phyloP scores from a whole-genome alignment of 1,284 basidiomycete species.

The Gymnopus androsaceus region DNA sequence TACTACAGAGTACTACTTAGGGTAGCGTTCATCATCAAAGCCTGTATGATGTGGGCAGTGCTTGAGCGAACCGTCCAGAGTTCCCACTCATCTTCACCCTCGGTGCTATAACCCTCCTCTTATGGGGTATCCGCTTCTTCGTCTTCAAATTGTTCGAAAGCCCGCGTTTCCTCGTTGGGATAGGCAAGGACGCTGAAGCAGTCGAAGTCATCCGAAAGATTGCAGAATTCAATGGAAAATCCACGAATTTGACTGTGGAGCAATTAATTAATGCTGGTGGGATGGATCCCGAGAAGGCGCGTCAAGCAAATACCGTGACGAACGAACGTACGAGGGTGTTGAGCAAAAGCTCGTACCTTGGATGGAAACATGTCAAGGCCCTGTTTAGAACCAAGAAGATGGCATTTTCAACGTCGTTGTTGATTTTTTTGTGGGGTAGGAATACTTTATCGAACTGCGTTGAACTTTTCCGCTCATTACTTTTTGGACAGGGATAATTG shows the following conservation, averaged over 20 bases:
- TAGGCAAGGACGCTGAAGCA: conserved; percentile 71
- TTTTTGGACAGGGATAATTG: conserved; percentile 55
- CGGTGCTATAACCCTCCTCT: conserved; percentile 61
- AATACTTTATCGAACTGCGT: background rate
- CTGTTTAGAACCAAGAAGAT: conserved; percentile 64
- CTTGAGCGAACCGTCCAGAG: too few relatives aligned
- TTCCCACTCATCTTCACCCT: conserved; percentile 63
- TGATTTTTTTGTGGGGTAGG: conserved; percentile 61
- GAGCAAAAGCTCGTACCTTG: conserved; percentile 47
- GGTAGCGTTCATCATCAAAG: too few relatives aligned
- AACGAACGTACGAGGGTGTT: conserved; percentile 32
- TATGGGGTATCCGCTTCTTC: conserved; percentile 71
- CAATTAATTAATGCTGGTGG: conserved; percentile 39
- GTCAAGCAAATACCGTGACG: conserved; percentile 18
- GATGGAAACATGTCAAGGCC: conserved; percentile 48
- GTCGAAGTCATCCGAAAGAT: conserved; percentile 70
- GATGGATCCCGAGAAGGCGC: conserved; percentile 18
- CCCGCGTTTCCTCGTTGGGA: conserved; percentile 73
- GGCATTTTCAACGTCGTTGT: conserved; percentile 58
- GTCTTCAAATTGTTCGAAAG: conserved; percentile 76
- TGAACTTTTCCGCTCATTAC: background rate
- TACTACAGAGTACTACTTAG: too few relatives aligned
- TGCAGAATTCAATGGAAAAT: conserved; percentile 66
- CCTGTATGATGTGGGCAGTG: too few relatives aligned
- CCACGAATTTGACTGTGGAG: conserved; percentile 48